phyloP scores from a whole-genome alignment of 1,284 basidiomycete species.

The Cronartium ribicola region DNA sequence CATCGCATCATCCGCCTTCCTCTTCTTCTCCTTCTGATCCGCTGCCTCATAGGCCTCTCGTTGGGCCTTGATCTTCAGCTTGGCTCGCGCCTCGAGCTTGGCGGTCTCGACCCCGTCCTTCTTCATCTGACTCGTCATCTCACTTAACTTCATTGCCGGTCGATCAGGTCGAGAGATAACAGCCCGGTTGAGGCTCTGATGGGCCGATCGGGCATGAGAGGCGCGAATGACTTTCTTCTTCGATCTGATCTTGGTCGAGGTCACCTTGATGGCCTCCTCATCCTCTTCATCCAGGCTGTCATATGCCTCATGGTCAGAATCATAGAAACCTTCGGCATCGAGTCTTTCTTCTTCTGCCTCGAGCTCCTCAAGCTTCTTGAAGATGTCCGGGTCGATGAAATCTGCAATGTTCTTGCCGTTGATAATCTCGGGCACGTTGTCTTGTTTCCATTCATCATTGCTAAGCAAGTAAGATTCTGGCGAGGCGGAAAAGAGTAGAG shows the following conservation, averaged over 20 bases:
- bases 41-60: constrained; percentile 57
- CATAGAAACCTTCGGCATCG: constrained; percentile 91
- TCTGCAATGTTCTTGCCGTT: constrained; percentile 98
- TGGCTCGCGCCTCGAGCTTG: constrained; percentile 79
- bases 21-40: constrained; percentile 57
- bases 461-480: constrained; percentile 83
- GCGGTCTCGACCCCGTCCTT: constrained; percentile 84
- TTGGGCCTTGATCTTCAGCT: constrained; percentile 71
- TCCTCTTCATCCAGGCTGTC: constrained; percentile 59
- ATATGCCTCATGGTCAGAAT: constrained; percentile 69
- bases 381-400: constrained; percentile 98
- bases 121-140: constrained; percentile 75
- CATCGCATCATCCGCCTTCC: constrained; percentile 56
- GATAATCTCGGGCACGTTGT: constrained; percentile 92
- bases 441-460: constrained; percentile 92
- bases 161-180: constrained; percentile 40
- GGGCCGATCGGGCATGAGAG: constrained; percentile 77
- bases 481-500: not conserved
- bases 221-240: constrained; percentile 67
- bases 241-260: constrained; percentile 62
- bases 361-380: constrained; percentile 90
- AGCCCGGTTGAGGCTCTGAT: constrained; percentile 66
- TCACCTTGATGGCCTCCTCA: constrained; percentile 74
- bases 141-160: constrained; percentile 62
- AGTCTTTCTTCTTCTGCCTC: constrained; percentile 95